Conservation (phyloP, 2,329 filamentous ascomycete species). For the Diaporthe capsici region DNA sequence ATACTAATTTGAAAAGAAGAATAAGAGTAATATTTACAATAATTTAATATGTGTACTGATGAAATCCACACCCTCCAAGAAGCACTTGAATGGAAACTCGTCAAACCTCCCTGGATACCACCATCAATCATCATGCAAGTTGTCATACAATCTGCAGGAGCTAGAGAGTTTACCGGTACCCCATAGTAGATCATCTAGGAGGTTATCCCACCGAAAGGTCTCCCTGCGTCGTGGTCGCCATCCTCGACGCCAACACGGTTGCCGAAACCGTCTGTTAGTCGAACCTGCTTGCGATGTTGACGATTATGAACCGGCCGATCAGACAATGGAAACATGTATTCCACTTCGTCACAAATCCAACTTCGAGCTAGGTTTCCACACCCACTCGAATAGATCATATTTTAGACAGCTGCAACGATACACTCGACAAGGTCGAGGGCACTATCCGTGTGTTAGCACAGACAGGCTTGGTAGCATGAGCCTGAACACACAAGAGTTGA, state of each 20-base stretch:
- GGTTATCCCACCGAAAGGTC: too few relatives aligned
- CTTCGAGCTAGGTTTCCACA: too few relatives aligned
- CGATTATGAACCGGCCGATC: slow-evolving; percentile 15
- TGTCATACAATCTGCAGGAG: too few relatives aligned
- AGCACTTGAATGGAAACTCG: too few relatives aligned
- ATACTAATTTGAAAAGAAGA: background rate
- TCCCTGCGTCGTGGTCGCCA: background rate
- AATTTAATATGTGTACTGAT: slow-evolving; percentile 1
- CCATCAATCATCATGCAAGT: too few relatives aligned
- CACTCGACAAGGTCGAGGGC: slow-evolving; percentile 5
- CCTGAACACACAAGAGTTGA: background rate
- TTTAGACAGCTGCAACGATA: slow-evolving; percentile 1
- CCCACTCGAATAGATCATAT: background rate
- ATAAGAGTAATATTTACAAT: background rate
- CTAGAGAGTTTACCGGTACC: too few relatives aligned
- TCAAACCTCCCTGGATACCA: too few relatives aligned
- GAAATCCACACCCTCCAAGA: background rate
- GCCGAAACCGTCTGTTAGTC: background rate
- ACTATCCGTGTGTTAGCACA: background rate
- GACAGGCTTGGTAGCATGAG: background rate
- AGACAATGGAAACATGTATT: slow-evolving; percentile 36
- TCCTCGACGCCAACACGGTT: background rate
- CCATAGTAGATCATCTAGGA: too few relatives aligned
- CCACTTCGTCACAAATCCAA: background rate
- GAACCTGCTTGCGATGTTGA: background rate